Base-by-base conservation (phyloP, 768 basidiomycete species). In the Xerocomellus amylosporus region DNA sequence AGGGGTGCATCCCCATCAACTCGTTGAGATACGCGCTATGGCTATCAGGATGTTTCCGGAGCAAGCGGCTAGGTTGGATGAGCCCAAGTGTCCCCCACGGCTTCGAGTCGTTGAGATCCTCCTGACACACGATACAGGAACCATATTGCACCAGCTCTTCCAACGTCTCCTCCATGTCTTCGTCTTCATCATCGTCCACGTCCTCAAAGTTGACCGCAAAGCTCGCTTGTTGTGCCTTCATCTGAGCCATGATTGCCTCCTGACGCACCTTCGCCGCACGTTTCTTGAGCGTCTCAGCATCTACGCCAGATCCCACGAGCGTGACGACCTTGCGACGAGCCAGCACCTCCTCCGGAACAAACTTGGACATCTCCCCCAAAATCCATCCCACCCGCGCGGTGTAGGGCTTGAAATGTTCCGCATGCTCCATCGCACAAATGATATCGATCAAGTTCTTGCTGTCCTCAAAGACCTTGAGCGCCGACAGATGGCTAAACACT, bases 111-210 rank as follows among this genome's bases (percentile, higher is more conserved):
- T 84, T 88, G 48, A 98, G 81, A 56, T 94, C 91, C 66, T 98
- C 97, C 67, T 98, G 97, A 62, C 97, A 99, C 10, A 98, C 94
- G 58, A 99, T 98, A 67, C 97, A 99, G n/a, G 87, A 88, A 3
- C 96, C 96, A 55, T 85, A 87, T 13, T 87, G 86, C 3, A 79
- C 67, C 20, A 77, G 65, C 44, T 77, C 75, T 17, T 79, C 79
- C 2, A 71, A 73, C 8, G 78, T 73, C 36, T 75, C 75, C 5
- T 72, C 75, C 63, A 72, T 66, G 9, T 80, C 79, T 33, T 76
- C 75, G 64, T 80, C 82, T 7, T 82, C 79, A 2, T 82, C 82
- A 6, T 90, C 90, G 7, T 86, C 87, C 7, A 83, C 86, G 47
- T 90, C 88, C 45, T 85, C 85, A 54, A 90, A 86, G 59, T 86